Evolutionary conservation across 306 rosid species (phyloP).

Genomic region (Trifolium fragiferum): DNA sequence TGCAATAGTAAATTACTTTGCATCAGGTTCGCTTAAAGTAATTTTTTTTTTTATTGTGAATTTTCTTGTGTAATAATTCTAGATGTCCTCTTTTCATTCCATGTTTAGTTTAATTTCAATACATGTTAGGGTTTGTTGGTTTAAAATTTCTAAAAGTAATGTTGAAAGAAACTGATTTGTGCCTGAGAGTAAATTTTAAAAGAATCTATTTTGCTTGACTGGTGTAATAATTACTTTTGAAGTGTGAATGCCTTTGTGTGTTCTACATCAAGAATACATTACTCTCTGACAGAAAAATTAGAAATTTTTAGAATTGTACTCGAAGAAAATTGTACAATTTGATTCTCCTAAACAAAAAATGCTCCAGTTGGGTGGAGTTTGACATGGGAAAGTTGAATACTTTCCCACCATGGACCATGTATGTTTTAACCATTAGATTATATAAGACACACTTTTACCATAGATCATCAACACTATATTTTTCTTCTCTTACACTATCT

Average conservation of each 20-base stretch:
- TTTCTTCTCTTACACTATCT: too few species aligned
- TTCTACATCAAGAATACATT: conserved; percentile 2
- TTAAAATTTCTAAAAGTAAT: too few species aligned
- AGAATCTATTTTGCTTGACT: conserved; percentile 7
- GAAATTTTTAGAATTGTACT: neutral
- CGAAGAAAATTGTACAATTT: too few species aligned
- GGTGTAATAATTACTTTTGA: neutral
- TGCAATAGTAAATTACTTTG: conserved; percentile 92
- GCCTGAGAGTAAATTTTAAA: neutral
- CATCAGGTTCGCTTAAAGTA: conserved; percentile 56
- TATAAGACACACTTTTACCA: too few species aligned
- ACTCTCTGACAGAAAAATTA: neutral
- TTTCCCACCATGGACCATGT: too few species aligned
- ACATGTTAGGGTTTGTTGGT: too few species aligned
- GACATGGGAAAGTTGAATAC: too few species aligned
- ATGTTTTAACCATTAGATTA: too few species aligned
- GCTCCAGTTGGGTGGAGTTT: too few species aligned
- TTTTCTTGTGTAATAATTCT: conserved; percentile 2
- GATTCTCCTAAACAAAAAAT: neutral
- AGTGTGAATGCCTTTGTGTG: neutral
- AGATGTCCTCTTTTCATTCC: neutral
- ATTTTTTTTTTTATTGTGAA: conserved; percentile 13
- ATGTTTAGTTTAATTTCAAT: conserved; percentile 12
- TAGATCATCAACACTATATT: too few species aligned
- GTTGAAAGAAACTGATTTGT: conserved; percentile 5